phyloP scores from a whole-genome alignment of 306 rosid species.

The Senna siamea region DNA sequence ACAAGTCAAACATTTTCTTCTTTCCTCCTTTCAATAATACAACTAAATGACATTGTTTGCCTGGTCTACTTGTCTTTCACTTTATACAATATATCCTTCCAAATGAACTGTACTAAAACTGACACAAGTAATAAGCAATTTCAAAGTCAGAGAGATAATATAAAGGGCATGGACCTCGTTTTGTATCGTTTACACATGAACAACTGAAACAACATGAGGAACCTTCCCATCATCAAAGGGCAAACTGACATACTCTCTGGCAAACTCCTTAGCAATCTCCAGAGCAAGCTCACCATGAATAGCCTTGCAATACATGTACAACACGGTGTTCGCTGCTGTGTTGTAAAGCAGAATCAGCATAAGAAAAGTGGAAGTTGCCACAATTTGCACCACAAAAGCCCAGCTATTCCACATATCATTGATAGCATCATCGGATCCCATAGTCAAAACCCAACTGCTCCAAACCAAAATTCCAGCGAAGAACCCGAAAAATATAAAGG shows the following conservation, averaged over 20 bases:
- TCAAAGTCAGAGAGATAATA: background rate
- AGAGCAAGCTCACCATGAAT: conserved; percentile 50
- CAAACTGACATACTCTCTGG: conserved; percentile 56
- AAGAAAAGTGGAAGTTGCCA: conserved; percentile 50
- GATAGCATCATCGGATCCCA: background rate
- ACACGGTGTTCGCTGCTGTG: conserved; percentile 54
- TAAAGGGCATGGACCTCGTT: conserved; percentile 29
- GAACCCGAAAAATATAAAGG: conserved; percentile 44
- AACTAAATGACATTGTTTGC: conserved; percentile 3
- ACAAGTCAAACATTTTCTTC: conserved; percentile 6
- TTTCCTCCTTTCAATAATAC: background rate
- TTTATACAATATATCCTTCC: conserved; percentile 16
- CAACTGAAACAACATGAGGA: conserved; percentile 75
- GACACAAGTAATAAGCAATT: background rate
- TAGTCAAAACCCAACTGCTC: conserved; percentile 28
- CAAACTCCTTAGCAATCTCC: conserved; percentile 62
- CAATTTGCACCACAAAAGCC: conserved; percentile 59
- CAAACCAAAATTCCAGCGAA: conserved; percentile 32
- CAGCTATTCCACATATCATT: conserved; percentile 52
- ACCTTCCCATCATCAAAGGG: conserved; percentile 74
- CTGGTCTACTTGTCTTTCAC: background rate
- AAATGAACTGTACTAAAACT: background rate
- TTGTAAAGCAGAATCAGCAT: conserved; percentile 54
- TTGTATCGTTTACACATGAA: conserved; percentile 24
- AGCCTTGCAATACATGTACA: conserved; percentile 57